These are phyloP conservation scores for Apophysomyces ossiformis DNA, from an alignment of 371 early-diverging fungal species.

Conservation along the genomic window DNA sequence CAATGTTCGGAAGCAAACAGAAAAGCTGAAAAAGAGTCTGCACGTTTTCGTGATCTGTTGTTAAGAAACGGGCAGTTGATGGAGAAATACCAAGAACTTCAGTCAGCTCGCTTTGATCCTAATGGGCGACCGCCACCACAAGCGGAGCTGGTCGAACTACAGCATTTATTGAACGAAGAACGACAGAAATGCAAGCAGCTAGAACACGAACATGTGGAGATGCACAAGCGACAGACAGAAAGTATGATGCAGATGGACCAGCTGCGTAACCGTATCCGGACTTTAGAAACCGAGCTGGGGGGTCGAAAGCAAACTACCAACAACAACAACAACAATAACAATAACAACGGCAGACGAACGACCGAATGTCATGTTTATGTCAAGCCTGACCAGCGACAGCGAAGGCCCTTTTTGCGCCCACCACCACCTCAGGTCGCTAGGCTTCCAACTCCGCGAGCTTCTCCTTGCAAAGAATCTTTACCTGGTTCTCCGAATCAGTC, in stretches of 20 bases:
- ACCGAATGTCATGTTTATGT: not conserved
- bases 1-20: not conserved
- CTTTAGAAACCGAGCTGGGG: constrained; percentile 28
- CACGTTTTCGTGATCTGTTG: not conserved
- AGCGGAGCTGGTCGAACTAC: constrained; percentile 22
- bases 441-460: constrained; percentile 15
- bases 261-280: constrained; percentile 21
- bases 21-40: not conserved
- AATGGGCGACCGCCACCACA: constrained; percentile 23
- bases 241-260: constrained; percentile 31
- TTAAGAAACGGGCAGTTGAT: not conserved
- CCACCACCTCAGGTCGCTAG: not conserved
- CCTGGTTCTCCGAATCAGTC: constrained; percentile 9
- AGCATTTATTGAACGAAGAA: constrained; percentile 28
- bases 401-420: not conserved
- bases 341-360: constrained; percentile 10
- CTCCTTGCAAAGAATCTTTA: constrained; percentile 7
- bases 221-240: constrained; percentile 34
- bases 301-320: constrained; percentile 24
- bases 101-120: not conserved
- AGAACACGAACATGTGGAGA: constrained; percentile 32
- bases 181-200: constrained; percentile 34
- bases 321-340: constrained; percentile 25
- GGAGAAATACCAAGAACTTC: constrained; percentile 20
- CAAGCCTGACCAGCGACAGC: constrained; percentile 5